Evolutionary conservation across 176 grass and related monocot species (phyloP).

Genomic region (sorghum (Sorghum bicolor)): DNA sequence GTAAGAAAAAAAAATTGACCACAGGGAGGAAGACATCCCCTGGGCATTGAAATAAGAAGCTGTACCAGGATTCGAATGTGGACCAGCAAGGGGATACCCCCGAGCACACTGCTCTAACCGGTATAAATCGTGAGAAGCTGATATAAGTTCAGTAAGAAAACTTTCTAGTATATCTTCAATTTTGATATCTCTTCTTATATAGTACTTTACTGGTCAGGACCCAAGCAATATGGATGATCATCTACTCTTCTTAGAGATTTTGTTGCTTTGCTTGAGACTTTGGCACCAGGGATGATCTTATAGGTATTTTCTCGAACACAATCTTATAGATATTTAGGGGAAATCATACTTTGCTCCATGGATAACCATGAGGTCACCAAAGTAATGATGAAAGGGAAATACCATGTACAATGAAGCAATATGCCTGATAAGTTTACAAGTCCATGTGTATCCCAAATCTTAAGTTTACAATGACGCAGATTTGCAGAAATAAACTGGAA

Average conservation of each 20-base stretch:
- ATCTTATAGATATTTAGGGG: background rate
- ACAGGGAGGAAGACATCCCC: too few relatives aligned
- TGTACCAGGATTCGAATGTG: background rate
- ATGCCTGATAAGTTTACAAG: background rate
- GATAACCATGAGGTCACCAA: background rate
- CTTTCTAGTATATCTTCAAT: background rate
- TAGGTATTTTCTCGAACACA: background rate
- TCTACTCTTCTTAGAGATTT: background rate
- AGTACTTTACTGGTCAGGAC: background rate
- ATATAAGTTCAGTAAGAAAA: background rate
- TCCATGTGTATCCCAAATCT: background rate
- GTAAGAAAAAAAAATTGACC: too few relatives aligned
- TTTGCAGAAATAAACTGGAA: conserved; percentile 5
- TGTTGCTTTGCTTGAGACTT: background rate
- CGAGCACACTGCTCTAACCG: background rate
- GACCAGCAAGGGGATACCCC: background rate
- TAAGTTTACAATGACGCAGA: background rate
- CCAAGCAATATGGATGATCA: background rate
- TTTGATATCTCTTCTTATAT: background rate
- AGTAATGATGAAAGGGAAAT: conserved; percentile 5
- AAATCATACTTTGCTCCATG: background rate
- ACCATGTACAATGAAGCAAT: background rate
- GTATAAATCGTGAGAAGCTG: background rate
- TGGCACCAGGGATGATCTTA: background rate
- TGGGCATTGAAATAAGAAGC: background rate